Conservation (phyloP, 2,329 filamentous ascomycete genomes). For the Coccinonectria pachysandricola region DNA sequence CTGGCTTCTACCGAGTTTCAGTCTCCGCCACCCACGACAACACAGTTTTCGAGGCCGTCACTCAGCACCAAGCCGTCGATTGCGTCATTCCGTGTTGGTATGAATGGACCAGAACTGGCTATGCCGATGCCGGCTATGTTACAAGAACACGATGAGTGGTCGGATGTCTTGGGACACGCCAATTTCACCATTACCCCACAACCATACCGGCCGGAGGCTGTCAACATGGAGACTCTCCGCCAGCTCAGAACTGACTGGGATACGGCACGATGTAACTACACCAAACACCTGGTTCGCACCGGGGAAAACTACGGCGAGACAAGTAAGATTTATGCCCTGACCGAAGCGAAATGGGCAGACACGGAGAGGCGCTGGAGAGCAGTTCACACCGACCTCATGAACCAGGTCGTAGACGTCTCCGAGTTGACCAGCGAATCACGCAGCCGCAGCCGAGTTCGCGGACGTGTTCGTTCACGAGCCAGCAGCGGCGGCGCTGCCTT, state of each 20-base stretch:
- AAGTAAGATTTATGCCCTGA: conserved; percentile 78
- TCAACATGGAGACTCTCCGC: conserved; percentile 46
- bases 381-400: conserved; percentile 56
- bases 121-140: conserved; percentile 54
- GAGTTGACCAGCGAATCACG: conserved; percentile 16
- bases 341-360: conserved; percentile 79
- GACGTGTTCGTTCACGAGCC: conserved; percentile 29
- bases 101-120: conserved; percentile 48
- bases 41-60: conserved; percentile 40
- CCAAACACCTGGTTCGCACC: conserved; percentile 77
- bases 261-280: conserved; percentile 72
- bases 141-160: conserved; percentile 71
- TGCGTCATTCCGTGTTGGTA: conserved; percentile 58
- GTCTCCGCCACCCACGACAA: conserved; percentile 38
- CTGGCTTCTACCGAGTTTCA: conserved; percentile 29
- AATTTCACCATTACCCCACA: conserved; percentile 83
- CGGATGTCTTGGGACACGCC: conserved; percentile 75
- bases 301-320: conserved; percentile 85
- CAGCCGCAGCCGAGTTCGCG: conserved; percentile 29
- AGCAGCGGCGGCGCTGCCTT: conserved; percentile 32
- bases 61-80: conserved; percentile 69
- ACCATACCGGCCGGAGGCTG: conserved; percentile 60
- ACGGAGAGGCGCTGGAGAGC: conserved; percentile 66
- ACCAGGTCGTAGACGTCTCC: conserved; percentile 34
- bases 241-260: conserved; percentile 74